A percentile compares a stretch with the other conserved stretches of the same genome.
Evolutionary conservation across 768 basidiomycete species (phyloP).

Genomic region (Phlebiopsis flavidoalba): DNA sequence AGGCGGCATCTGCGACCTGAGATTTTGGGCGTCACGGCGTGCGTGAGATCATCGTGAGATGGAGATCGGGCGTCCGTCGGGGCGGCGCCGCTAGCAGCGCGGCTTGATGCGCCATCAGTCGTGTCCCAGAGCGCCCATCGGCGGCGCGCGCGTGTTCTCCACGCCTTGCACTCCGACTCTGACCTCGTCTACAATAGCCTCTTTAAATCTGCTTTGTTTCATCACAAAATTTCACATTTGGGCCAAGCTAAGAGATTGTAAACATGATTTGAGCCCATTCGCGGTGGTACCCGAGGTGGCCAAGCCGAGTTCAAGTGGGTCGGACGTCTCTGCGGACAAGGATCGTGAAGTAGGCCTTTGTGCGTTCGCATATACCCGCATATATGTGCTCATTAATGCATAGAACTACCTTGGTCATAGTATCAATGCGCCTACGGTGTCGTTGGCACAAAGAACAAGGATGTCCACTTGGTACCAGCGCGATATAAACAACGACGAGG

Average conservation of each 20-base stretch:
- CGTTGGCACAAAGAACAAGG: constrained; percentile 98
- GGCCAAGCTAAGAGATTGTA: background rate
- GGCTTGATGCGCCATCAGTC: background rate
- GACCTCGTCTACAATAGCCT: background rate
- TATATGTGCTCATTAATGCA: background rate
- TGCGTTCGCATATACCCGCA: background rate
- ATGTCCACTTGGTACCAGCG: constrained; percentile 94
- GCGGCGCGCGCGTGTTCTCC: too few species aligned
- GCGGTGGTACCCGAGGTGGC: constrained; percentile 89
- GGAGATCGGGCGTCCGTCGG: background rate
- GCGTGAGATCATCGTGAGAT: background rate
- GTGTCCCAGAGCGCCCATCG: too few species aligned
- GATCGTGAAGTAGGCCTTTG: constrained; percentile 69
- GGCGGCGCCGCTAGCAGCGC: background rate
- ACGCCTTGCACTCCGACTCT: background rate
- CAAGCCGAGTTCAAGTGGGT: constrained; percentile 88
- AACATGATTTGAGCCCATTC: constrained; percentile 78
- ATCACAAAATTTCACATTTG: background rate
- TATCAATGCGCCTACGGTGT: constrained; percentile 90
- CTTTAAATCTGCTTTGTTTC: background rate
- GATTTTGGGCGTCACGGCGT: too few species aligned
- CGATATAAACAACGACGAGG: constrained; percentile 39
- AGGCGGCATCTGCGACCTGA: too few species aligned
- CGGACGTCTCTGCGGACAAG: constrained; percentile 88
- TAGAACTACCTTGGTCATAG: constrained; percentile 95